Evolutionary conservation across 768 basidiomycete species (phyloP).

Genomic region (Leccinum disarticulatum): DNA sequence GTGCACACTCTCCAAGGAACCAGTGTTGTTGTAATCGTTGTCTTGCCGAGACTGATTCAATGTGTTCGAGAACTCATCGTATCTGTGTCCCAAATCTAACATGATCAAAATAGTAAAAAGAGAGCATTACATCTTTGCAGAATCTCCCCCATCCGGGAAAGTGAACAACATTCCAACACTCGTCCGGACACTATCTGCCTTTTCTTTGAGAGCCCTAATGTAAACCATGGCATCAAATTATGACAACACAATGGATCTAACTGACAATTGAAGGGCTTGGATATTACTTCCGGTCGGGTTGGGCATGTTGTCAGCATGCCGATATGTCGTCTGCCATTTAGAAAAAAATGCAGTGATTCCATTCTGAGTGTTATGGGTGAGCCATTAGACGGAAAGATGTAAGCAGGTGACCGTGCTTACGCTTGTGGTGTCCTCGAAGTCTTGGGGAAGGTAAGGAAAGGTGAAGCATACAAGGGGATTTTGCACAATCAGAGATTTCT

Average conservation of each 20-base stretch:
- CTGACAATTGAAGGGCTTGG: conserved; percentile 16
- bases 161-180: conserved; percentile 22
- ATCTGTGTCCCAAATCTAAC: conserved; percentile 14
- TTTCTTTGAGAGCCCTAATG: conserved; percentile 18
- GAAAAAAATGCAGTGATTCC: conserved; percentile 18
- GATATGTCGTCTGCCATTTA: conserved; percentile 21
- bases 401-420: conserved; percentile 1
- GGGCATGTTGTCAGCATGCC: conserved; percentile 16
- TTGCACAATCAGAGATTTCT: conserved; percentile 8
- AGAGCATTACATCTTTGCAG: conserved; percentile 12
- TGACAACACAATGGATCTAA: background rate
- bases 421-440: conserved; percentile 17
- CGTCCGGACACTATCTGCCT: conserved; percentile 12
- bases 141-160: conserved; percentile 15
- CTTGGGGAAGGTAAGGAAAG: conserved; percentile 17
- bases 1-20: conserved; percentile 25
- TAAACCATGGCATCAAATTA: background rate
- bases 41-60: conserved; percentile 19
- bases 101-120: background rate
- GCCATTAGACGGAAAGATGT: background rate
- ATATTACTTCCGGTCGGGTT: conserved; percentile 13
- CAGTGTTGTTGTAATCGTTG: conserved; percentile 7
- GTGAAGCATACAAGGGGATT: conserved; percentile 23
- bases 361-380: conserved; percentile 2
- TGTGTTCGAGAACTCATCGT: conserved; percentile 32